These are phyloP conservation scores for Ettlia oleoabundans DNA, from an alignment of 139 green algal genomes.

Conservation along the genomic window DNA sequence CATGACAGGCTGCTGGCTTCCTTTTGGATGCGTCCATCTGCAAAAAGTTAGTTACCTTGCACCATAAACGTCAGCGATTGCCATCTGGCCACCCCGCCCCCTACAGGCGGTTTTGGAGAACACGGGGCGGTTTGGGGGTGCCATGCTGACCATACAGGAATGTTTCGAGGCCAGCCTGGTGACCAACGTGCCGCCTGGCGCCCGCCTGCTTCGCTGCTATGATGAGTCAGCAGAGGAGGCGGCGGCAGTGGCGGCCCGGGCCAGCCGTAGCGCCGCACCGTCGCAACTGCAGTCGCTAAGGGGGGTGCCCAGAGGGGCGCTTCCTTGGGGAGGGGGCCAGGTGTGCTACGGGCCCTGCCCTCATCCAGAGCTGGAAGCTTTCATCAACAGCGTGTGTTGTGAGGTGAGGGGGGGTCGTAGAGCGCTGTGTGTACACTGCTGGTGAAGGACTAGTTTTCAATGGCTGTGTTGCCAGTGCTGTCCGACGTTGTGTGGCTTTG, in stretches of 20 bases:
- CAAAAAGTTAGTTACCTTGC: too few species aligned
- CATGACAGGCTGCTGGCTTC: too few species aligned
- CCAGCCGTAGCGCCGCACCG: background rate
- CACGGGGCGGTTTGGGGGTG: conserved; percentile 29
- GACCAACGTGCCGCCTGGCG: conserved; percentile 32
- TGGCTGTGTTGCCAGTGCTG: too few species aligned
- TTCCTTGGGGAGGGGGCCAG: too few species aligned
- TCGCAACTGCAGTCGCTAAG: too few species aligned
- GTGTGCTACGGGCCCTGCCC: conserved; percentile 11
- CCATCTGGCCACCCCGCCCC: background rate
- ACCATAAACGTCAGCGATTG: background rate
- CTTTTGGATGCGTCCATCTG: too few species aligned
- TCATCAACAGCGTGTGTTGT: conserved; percentile 27
- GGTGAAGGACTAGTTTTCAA: too few species aligned
- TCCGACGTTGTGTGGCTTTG: too few species aligned
- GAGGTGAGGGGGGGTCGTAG: background rate
- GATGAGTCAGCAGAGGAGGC: conserved; percentile 11
- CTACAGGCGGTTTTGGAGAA: conserved; percentile 3
- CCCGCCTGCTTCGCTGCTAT: conserved; percentile 48
- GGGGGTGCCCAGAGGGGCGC: too few species aligned
- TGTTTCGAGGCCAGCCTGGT: conserved; percentile 45
- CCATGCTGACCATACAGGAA: conserved; percentile 2
- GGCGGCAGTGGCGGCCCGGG: background rate
- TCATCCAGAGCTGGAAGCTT: background rate
- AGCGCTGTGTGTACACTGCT: background rate